Percentiles rank a stretch among this genome's conserved stretches.
Evolutionary conservation across 2,329 filamentous ascomycete species (phyloP).

Genomic region (Colletotrichum cuscutae): DNA sequence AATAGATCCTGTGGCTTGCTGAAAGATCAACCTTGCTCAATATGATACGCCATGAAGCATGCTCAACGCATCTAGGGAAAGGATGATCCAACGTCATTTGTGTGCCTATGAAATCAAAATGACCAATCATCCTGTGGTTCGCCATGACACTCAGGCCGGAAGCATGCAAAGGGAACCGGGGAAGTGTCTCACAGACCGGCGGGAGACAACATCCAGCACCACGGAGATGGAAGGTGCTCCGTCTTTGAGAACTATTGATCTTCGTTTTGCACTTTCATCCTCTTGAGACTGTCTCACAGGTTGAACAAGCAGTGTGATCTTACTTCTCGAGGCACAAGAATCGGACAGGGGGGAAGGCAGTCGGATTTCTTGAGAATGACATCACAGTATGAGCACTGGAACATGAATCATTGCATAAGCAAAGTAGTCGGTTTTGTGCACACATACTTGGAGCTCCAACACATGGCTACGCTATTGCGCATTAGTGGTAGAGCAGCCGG

Average conservation of each 20-base stretch:
- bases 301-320: background rate
- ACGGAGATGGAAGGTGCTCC: background rate
- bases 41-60: background rate
- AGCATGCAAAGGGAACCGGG: background rate
- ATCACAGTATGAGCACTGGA: background rate
- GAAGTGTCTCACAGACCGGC: conserved; percentile 6
- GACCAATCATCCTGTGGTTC: background rate
- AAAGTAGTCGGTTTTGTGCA: background rate
- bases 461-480: background rate
- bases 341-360: background rate
- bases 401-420: background rate
- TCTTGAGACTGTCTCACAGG: background rate
- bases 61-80: background rate
- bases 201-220: background rate
- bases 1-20: background rate
- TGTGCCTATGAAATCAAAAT: background rate
- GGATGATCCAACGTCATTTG: background rate
- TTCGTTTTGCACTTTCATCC: background rate
- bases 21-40: background rate
- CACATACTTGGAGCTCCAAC: background rate
- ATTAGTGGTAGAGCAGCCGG: background rate
- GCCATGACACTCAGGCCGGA: background rate
- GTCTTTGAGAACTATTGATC: background rate
- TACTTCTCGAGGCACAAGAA: background rate
- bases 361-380: background rate